These are phyloP conservation scores for Strombidium stylifer DNA, from an alignment of 73 alveolate genomes.

Conservation along the genomic window DNA sequence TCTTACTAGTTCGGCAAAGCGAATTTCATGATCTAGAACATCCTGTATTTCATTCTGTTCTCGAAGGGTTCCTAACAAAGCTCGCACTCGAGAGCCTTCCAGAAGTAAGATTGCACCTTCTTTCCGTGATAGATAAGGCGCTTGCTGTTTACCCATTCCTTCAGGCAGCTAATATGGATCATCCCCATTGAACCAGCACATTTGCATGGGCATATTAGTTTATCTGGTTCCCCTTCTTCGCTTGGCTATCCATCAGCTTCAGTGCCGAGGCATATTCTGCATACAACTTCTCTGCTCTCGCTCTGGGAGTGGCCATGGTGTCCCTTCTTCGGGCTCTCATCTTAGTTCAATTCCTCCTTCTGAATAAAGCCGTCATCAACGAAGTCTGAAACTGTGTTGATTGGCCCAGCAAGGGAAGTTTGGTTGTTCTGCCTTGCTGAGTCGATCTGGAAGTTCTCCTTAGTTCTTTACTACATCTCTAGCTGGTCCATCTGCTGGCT, in stretches of 20 bases:
- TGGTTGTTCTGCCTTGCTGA: not conserved
- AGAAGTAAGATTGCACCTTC: slow-evolving; percentile 61
- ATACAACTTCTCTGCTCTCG: slow-evolving; percentile 43
- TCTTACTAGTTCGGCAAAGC: slow-evolving; percentile 24
- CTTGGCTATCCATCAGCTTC: slow-evolving; percentile 56
- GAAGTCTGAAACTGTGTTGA: not conserved
- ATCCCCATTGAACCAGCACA: slow-evolving; percentile 91
- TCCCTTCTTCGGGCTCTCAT: not conserved
- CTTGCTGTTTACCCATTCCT: slow-evolving; percentile 78
- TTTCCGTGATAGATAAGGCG: slow-evolving; percentile 66
- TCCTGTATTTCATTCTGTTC: slow-evolving; percentile 18
- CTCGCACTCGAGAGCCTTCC: slow-evolving; percentile 94
- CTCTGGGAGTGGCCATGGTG: not conserved
- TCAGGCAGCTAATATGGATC: slow-evolving; percentile 80
- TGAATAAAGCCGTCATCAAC: not conserved
- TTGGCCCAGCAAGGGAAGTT: not conserved
- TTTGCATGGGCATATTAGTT: slow-evolving; percentile 82
- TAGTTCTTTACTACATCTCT: too few species aligned
- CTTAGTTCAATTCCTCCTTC: not conserved
- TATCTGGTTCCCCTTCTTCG: slow-evolving; percentile 58
- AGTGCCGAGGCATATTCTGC: slow-evolving; percentile 81
- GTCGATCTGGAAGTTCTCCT: not conserved
- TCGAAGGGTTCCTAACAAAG: slow-evolving; percentile 83
- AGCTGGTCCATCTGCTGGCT: too few species aligned
- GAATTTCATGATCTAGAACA: slow-evolving; percentile 33